Evolutionary conservation across 1,284 basidiomycete genomes (phyloP).

Genomic region (Tylopilus sp.): DNA sequence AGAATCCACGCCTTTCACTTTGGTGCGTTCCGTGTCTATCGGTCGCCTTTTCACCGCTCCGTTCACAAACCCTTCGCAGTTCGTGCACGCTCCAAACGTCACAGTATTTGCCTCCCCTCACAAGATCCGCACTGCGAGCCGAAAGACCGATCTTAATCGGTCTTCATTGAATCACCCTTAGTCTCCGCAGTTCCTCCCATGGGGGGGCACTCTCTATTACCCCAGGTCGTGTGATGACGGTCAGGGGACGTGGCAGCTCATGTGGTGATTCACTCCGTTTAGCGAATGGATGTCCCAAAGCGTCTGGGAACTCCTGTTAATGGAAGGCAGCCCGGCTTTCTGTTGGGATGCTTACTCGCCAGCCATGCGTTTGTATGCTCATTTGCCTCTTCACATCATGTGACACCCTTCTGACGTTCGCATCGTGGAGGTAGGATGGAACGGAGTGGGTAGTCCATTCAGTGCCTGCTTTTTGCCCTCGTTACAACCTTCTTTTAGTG

Average conservation of each 20-base stretch:
- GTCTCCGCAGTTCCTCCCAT: conserved; percentile 23
- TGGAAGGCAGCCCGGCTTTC: not conserved
- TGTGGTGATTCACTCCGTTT: conserved; percentile 10
- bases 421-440: conserved; percentile 1
- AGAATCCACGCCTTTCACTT: conserved; percentile 16
- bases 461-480: not conserved
- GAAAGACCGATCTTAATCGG: conserved; percentile 15
- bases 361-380: not conserved
- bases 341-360: conserved; percentile 6
- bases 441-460: conserved; percentile 5
- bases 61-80: conserved; percentile 10
- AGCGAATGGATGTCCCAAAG: conserved; percentile 2
- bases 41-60: conserved; percentile 14
- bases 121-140: conserved; percentile 24
- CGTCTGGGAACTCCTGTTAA: conserved; percentile 10
- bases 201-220: conserved; percentile 27
- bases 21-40: conserved; percentile 3
- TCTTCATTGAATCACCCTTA: conserved; percentile 4
- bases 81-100: conserved; percentile 15
- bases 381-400: conserved; percentile 13
- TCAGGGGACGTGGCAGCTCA: conserved; percentile 4
- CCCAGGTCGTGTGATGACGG: conserved; percentile 29
- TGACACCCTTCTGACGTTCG: not conserved
- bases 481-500: conserved; percentile 6
- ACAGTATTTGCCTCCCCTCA: conserved; percentile 21